Conservation (phyloP, 1,139 yeast species). For the Scheffersomyces stambukii region DNA sequence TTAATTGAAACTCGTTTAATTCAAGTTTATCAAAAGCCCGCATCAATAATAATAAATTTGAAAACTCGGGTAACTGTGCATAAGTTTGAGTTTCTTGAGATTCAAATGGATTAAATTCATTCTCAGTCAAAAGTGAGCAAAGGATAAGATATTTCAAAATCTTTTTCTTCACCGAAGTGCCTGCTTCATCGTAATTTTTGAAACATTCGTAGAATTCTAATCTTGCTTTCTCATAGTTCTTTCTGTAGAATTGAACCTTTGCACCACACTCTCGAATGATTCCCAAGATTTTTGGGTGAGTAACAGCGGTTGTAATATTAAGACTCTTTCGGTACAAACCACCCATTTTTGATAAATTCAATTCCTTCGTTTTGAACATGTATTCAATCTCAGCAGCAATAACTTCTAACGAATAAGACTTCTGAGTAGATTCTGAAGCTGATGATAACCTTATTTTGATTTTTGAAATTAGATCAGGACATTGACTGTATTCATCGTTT, state of each 20-base stretch:
- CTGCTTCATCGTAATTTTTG: conserved; percentile 77
- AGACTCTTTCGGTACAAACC: conserved; percentile 47
- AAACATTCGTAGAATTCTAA: conserved; percentile 68
- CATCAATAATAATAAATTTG: conserved; percentile 24
- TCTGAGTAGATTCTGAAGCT: conserved; percentile 41
- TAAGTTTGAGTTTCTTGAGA: conserved; percentile 54
- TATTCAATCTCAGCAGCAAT: conserved; percentile 64
- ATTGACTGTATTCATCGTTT: conserved; percentile 28
- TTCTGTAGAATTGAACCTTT: conserved; percentile 56
- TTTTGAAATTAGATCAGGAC: conserved; percentile 34
- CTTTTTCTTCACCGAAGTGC: conserved; percentile 52
- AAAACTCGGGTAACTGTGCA: conserved; percentile 32
- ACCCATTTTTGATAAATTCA: conserved; percentile 37
- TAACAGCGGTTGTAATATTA: conserved; percentile 55
- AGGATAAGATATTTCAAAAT: conserved; percentile 61
- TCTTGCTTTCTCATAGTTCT: conserved; percentile 60
- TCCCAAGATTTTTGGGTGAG: conserved; percentile 73
- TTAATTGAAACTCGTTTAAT: conserved; percentile 17
- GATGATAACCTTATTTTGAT: conserved; percentile 37
- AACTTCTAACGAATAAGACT: conserved; percentile 53
- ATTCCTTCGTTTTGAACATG: conserved; percentile 26
- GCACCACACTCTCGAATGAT: conserved; percentile 75
- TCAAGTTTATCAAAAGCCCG: conserved; percentile 29
- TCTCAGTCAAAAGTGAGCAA: conserved; percentile 60
- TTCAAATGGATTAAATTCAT: conserved; percentile 64